Evolutionary conservation across 148 eudicot genomes (phyloP).

Genomic region (Beta vulgaris): DNA sequence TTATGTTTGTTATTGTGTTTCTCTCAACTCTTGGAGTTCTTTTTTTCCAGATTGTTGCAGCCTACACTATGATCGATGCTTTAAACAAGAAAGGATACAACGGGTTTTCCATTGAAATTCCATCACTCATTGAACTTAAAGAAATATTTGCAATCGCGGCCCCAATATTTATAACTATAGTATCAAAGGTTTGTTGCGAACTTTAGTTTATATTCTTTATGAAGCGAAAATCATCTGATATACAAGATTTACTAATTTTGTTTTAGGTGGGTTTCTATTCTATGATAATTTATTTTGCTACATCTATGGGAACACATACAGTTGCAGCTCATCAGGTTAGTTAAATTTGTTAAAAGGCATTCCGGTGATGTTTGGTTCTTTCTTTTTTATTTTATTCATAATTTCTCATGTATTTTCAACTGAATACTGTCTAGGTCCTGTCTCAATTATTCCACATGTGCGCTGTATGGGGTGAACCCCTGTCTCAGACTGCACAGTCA

Average conservation of each 20-base stretch:
- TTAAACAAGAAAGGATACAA: slow-evolving; percentile 83
- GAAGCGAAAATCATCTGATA: background rate
- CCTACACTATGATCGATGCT: slow-evolving; percentile 74
- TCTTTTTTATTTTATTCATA: background rate
- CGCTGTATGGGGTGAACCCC: slow-evolving; percentile 91
- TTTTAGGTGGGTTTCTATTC: slow-evolving; percentile 75
- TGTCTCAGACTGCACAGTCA: slow-evolving; percentile 96
- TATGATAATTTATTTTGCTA: slow-evolving; percentile 74
- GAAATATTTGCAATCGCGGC: slow-evolving; percentile 74
- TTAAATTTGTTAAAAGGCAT: background rate
- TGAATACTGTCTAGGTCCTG: slow-evolving; percentile 59
- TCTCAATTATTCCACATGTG: slow-evolving; percentile 71
- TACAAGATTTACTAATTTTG: background rate
- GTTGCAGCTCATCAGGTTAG: slow-evolving; percentile 96
- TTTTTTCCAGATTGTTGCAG: slow-evolving; percentile 71
- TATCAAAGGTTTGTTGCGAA: slow-evolving; percentile 67
- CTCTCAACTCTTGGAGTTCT: background rate
- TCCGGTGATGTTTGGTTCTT: background rate
- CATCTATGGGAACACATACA: slow-evolving; percentile 83
- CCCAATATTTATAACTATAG: slow-evolving; percentile 84
- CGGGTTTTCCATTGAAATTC: slow-evolving; percentile 60
- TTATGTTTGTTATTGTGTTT: background rate
- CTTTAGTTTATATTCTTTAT: background rate
- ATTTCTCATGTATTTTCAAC: slow-evolving; percentile 3
- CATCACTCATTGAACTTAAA: slow-evolving; percentile 54